Base-by-base conservation (phyloP, 495 filamentous ascomycete species). In the Evansstolkia leycettana region DNA sequence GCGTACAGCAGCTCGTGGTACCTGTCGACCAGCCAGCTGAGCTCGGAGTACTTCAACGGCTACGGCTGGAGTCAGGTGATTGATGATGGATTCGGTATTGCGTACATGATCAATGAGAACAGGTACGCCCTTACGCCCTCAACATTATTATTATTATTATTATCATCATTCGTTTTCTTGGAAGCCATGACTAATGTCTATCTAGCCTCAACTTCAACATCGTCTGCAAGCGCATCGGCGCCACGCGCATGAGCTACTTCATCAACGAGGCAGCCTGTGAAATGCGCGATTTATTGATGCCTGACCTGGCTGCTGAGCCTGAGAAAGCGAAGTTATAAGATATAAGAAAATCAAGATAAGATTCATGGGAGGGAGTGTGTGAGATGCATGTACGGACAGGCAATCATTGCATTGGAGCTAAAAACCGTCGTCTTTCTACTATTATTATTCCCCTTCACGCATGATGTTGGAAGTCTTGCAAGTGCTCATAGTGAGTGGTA, bases 101-200 rank as follows among this genome's bases (percentile, higher is more conserved):
- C 92, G 9, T 99, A 99, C 50, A 99, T 99, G 92, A 95, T 99
- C 50, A 99, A 99, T 52, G 90, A 99, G 72, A 93, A 92, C 58
- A 79, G 65, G 70, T 73, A 43, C 31, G 54, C n/a, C 14, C 20
- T 18, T 34, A 10, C 24, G 10, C 15, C 28, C 23, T 25, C 11
- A 2, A 19, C 11, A 28, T 14, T 32, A 27, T 31, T 28, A 17
- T 14, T 7, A 11, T 27, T 29, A 12, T 17, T 8, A 23, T 33
- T 32, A n/a, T n/a, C n/a, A n/a, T n/a, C n/a, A n/a, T n/a, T n/a
- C n/a, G n/a, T n/a, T n/a, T n/a, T n/a, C n/a, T n/a, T n/a, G n/a
- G n/a, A n/a, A n/a, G n/a, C n/a, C n/a, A n/a, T n/a, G n/a, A n/a
- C n/a, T n/a, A n/a, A n/a, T n/a, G 28, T 14, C 28, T 28, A 12